Evolutionary conservation across 495 filamentous ascomycete species (phyloP), one percentile per base, ranked within the genome.

Genomic region (Penicillium ucsense): DNA sequence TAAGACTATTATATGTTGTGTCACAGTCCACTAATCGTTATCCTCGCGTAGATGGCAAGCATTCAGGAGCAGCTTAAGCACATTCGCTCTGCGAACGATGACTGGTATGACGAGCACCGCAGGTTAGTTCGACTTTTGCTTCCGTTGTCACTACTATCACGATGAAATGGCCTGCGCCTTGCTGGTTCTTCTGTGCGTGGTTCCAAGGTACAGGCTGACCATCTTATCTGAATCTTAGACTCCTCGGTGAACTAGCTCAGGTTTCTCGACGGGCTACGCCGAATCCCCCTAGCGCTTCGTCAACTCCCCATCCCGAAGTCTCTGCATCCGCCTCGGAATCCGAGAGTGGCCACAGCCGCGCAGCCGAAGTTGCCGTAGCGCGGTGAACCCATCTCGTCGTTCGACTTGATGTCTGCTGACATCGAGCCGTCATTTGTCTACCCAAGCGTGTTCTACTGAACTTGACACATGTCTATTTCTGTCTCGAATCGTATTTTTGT

Each of bases 11-110:
- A 10, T 36, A 32, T 52, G 55, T 20, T 20, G 20, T 20, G 20
- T 20, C 2, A 20, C 20, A 51, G 53, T 33, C 43, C n/a, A 59
- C 59, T 59, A 53, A 57, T 57, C 47, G 5, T 9, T 12, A 38
- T 20, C 45, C 49, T 48, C 10, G 20, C 47, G 57, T 60, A 74
- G 71, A 74, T 74, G 66, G 71, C 71, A 46, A 74, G 69, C 65
- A 68, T 74, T 48, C 71, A 74, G 62, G 67, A 72, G 60, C 71
- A 72, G 69, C 62, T 74, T 74, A 74, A 68, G 48, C 67, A 72
- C 37, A 70, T 74, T 51, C 67, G 67, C 44, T 61, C 57, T 29
- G 56, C 69, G 35, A 70, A 67, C 46, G 68, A 71, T 47, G 71
- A 71, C 45, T 74, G 67, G 68, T 66, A 68, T 43, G 65, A 65